Percentiles rank a stretch among this genome's conserved stretches.
phyloP scores from a whole-genome alignment of 768 basidiomycete species.

The Arthromyces matolae region DNA sequence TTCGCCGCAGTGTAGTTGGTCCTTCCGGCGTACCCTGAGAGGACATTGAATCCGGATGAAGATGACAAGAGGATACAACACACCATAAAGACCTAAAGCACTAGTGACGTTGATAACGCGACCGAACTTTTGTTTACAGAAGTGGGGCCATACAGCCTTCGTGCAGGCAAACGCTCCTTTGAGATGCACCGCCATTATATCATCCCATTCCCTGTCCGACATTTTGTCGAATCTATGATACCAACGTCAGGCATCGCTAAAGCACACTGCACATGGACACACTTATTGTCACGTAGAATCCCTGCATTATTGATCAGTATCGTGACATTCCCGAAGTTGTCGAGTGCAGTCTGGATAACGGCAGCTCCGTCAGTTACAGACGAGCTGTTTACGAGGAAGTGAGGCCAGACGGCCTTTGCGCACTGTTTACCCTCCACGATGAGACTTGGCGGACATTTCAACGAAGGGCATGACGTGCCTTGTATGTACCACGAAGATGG shows the following conservation, averaged over 20 bases:
- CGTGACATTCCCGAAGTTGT: slow-evolving; percentile 80
- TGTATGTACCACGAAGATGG: slow-evolving; percentile 88
- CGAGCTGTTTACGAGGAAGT: slow-evolving; percentile 87
- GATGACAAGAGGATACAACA: slow-evolving; percentile 14
- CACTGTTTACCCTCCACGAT: slow-evolving; percentile 52
- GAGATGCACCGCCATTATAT: slow-evolving; percentile 83
- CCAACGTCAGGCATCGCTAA: no score
- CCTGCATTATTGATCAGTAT: slow-evolving; percentile 97
- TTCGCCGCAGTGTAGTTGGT: slow-evolving; percentile 98
- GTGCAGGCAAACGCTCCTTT: slow-evolving; percentile 92
- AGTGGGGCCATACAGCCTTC: slow-evolving; percentile 94
- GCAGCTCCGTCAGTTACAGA: slow-evolving; percentile 84
- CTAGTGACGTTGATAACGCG: slow-evolving; percentile 94
- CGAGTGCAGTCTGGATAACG: slow-evolving; percentile 82
- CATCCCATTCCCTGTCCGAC: slow-evolving; percentile 92
- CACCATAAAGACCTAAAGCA: slow-evolving; percentile 92
- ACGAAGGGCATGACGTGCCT: slow-evolving; percentile 40
- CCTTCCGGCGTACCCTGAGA: slow-evolving; percentile 96
- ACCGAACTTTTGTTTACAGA: slow-evolving; percentile 95
- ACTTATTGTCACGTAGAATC: slow-evolving; percentile 81
- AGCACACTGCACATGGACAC: no score
- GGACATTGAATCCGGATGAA: background rate
- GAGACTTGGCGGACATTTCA: background rate
- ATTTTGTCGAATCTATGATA: slow-evolving; percentile 87
- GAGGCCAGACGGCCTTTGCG: slow-evolving; percentile 91